phyloP scores from a whole-genome alignment of 352 stramenopile genomes.

The Globisporangium okanoganense region DNA sequence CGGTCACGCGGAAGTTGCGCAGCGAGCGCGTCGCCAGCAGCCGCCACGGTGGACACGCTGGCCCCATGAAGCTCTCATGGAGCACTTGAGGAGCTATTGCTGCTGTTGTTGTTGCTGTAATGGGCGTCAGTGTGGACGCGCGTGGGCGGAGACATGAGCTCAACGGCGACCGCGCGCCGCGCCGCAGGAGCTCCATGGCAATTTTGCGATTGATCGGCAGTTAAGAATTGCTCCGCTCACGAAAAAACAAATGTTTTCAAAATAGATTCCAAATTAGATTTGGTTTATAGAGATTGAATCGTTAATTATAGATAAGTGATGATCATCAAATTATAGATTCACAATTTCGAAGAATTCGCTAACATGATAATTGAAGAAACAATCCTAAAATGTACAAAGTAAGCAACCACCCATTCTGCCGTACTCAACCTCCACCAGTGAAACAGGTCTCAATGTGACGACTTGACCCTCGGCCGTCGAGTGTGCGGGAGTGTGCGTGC shows the following conservation, averaged over 20 bases:
- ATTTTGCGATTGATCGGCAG: too few species aligned
- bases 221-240: too few species aligned
- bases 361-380: too few species aligned
- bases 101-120: background rate
- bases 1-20: slow-evolving; percentile 57
- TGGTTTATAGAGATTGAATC: too few species aligned
- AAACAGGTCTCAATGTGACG: background rate
- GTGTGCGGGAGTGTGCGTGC: slow-evolving; percentile 54
- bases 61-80: background rate
- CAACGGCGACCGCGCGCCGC: background rate
- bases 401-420: too few species aligned
- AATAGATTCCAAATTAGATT: too few species aligned
- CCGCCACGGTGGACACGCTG: background rate
- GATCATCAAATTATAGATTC: too few species aligned
- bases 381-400: too few species aligned
- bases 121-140: background rate
- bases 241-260: too few species aligned
- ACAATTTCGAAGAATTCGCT: too few species aligned
- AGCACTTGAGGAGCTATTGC: background rate
- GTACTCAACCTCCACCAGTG: background rate
- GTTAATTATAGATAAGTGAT: too few species aligned
- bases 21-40: slow-evolving; percentile 23
- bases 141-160: background rate
- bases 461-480: slow-evolving; percentile 20
- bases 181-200: background rate